Evolutionary conservation across 345 rosid genomes (phyloP).

Genomic region (Hibiscus trionum): DNA sequence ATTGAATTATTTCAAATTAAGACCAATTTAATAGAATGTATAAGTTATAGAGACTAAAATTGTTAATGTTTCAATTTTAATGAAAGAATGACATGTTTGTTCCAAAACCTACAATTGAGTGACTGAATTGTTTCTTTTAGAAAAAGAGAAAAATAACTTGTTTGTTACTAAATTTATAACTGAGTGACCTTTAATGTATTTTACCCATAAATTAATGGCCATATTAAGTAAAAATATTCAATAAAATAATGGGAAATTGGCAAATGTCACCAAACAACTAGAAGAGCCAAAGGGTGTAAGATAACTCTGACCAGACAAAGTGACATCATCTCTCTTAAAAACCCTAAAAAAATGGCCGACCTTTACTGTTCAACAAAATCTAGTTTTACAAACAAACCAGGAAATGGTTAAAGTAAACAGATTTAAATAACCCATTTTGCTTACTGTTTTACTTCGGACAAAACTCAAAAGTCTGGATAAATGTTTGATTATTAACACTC

Average conservation of each 20-base stretch:
- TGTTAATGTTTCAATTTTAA: too few relatives aligned
- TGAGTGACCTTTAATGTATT: too few relatives aligned
- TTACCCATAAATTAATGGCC: too few relatives aligned
- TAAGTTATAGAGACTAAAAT: too few relatives aligned
- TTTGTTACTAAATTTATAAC: too few relatives aligned
- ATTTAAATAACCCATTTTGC: background rate
- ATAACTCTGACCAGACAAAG: background rate
- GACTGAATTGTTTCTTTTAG: too few relatives aligned
- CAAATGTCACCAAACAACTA: background rate
- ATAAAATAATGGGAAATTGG: background rate
- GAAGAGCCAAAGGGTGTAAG: background rate
- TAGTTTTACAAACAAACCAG: background rate
- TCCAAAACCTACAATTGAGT: too few relatives aligned
- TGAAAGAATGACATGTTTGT: too few relatives aligned
- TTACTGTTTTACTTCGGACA: conserved; percentile 7
- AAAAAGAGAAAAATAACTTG: too few relatives aligned
- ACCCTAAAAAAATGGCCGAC: background rate
- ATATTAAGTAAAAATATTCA: background rate
- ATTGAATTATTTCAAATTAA: too few relatives aligned
- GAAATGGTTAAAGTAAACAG: background rate
- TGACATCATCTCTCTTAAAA: background rate
- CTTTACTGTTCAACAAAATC: background rate
- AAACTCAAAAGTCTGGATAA: conserved; percentile 6
- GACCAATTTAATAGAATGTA: too few relatives aligned
- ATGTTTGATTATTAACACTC: background rate